A percentile compares a stretch with the other conserved stretches of the same genome.
These are phyloP conservation scores for Phialophora verrucosa DNA, from an alignment of 2,329 filamentous ascomycete species.

Conservation along the genomic window DNA sequence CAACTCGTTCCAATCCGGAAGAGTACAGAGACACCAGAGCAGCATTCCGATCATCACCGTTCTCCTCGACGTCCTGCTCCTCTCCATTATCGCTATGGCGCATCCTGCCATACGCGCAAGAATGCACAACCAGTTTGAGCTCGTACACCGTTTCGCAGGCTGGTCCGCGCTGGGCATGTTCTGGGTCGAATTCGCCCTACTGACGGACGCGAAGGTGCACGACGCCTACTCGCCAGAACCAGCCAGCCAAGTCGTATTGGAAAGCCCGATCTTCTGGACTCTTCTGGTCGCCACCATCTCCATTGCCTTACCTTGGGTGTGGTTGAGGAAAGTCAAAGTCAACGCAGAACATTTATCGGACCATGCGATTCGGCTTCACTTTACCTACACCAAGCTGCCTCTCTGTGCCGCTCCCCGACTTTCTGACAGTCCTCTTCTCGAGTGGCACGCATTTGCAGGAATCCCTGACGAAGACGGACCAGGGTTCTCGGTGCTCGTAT, in stretches of 20 bases:
- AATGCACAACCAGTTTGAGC: constrained; percentile 72
- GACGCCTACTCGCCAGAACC: constrained; percentile 30
- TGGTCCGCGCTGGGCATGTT: constrained; percentile 71
- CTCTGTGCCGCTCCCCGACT: constrained; percentile 65
- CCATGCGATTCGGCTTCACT: constrained; percentile 74
- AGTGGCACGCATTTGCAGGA: constrained; percentile 79
- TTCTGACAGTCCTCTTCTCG: constrained; percentile 66
- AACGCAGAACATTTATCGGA: constrained; percentile 69
- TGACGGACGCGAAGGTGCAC: constrained; percentile 49
- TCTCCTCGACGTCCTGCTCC: constrained; percentile 63
- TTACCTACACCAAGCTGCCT: constrained; percentile 66
- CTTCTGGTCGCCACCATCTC: constrained; percentile 67
- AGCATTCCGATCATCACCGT: constrained; percentile 62
- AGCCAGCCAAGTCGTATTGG: constrained; percentile 43
- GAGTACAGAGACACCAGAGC: constrained; percentile 36
- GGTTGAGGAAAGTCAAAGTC: constrained; percentile 71
- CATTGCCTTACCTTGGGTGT: constrained; percentile 74
- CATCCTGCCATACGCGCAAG: constrained; percentile 67
- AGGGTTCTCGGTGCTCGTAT: constrained; percentile 72
- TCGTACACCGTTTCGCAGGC: constrained; percentile 73
- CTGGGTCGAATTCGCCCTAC: constrained; percentile 66
- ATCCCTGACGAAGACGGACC: constrained; percentile 65
- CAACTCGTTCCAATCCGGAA: constrained; percentile 19
- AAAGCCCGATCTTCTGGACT: constrained; percentile 69
- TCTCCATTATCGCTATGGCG: constrained; percentile 66